phyloP scores from a whole-genome alignment of 176 grass and related monocot genomes.

The Ananas comosus region DNA sequence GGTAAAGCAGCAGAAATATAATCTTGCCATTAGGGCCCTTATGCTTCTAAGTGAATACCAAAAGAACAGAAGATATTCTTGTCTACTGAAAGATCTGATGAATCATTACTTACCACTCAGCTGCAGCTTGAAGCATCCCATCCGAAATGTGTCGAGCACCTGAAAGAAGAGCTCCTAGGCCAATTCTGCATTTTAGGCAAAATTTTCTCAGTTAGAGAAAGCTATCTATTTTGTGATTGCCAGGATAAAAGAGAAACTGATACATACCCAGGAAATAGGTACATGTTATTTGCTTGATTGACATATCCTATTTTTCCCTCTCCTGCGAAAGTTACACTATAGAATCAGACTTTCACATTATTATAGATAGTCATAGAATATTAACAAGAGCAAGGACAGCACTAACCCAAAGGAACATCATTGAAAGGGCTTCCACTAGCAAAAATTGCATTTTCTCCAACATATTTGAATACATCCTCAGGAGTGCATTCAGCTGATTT shows the following conservation, averaged over 20 bases:
- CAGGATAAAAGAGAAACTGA: neutral
- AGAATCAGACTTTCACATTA: conserved; percentile 13
- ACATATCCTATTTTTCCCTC: conserved; percentile 56
- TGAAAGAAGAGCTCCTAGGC: conserved; percentile 94
- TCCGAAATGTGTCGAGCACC: conserved; percentile 83
- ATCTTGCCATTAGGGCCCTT: neutral
- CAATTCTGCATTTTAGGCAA: conserved; percentile 55
- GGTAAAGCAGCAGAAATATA: too few relatives aligned
- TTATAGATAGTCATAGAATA: conserved; percentile 1
- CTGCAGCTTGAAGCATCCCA: conserved; percentile 81
- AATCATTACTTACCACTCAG: conserved; percentile 71
- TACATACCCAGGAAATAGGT: conserved; percentile 94
- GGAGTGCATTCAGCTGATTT: conserved; percentile 83
- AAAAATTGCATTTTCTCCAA: conserved; percentile 86
- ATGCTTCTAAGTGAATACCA: neutral
- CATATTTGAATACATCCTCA: conserved; percentile 84
- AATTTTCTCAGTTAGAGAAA: conserved; percentile 23
- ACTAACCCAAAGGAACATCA: conserved; percentile 71
- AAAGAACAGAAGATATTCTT: neutral
- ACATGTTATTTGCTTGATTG: conserved; percentile 99
- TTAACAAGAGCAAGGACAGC: conserved; percentile 12
- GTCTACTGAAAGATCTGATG: conserved; percentile 1
- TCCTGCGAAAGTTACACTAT: conserved; percentile 29
- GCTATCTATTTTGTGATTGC: neutral
- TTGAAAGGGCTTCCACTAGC: conserved; percentile 90